phyloP scores from a whole-genome alignment of 164 flowering plant species.

The Annona squamosa region DNA sequence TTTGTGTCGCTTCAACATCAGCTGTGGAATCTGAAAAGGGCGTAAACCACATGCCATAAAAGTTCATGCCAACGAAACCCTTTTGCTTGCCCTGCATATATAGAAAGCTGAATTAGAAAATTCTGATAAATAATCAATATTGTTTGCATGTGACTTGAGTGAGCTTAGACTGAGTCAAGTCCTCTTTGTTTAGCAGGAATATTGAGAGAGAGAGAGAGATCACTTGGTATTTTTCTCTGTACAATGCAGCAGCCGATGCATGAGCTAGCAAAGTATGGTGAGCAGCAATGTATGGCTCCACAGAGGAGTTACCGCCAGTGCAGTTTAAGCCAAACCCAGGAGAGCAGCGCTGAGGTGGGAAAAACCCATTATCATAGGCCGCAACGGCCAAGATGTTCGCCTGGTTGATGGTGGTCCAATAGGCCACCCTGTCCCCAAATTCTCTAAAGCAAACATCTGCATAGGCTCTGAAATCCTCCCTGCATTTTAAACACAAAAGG shows the following conservation, averaged over 20 bases:
- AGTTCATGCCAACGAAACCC: slow-evolving; percentile 7
- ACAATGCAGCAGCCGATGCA: slow-evolving; percentile 32
- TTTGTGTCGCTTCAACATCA: slow-evolving; percentile 10
- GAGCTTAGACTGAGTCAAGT: not conserved
- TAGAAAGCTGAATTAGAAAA: too few relatives aligned
- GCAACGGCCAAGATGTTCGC: slow-evolving; percentile 15
- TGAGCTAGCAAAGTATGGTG: slow-evolving; percentile 37
- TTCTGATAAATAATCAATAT: not conserved
- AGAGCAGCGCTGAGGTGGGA: slow-evolving; percentile 29
- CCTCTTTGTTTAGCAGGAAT: not conserved
- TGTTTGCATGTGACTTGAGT: not conserved
- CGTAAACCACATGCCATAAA: not conserved
- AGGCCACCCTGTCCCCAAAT: slow-evolving; percentile 46
- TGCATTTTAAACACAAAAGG: not conserved
- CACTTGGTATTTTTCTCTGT: slow-evolving; percentile 37
- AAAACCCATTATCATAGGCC: slow-evolving; percentile 22
- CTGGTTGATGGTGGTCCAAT: slow-evolving; percentile 54
- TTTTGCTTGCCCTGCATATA: slow-evolving; percentile 9
- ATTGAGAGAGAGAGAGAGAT: not conserved
- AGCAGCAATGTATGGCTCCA: slow-evolving; percentile 38
- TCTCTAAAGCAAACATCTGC: slow-evolving; percentile 41
- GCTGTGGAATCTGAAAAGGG: slow-evolving; percentile 7
- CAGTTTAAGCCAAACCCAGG: not conserved
- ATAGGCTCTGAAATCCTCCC: slow-evolving; percentile 31
- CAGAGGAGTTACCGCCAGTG: slow-evolving; percentile 9